Base-by-base conservation (phyloP, 2,329 filamentous ascomycete species). In the Aspergillus aculeatus region DNA sequence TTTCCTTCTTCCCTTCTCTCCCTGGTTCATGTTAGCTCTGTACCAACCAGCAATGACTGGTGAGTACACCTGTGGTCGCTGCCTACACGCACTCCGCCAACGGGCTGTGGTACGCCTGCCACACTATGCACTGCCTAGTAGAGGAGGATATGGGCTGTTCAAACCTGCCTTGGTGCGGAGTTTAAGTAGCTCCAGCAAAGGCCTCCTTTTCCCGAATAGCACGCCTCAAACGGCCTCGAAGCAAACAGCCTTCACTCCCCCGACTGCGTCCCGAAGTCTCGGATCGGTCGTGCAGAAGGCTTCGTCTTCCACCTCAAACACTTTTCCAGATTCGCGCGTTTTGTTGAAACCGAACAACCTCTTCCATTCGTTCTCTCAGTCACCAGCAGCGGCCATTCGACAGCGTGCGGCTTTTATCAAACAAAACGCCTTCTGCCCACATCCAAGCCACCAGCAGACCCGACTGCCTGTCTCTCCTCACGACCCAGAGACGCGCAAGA, bases 381-480 rank as follows among this genome's bases (percentile, higher is more conserved):
- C 95, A 14, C 95, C 96, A 9, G 90, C 94, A 47, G 89, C 91
- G 44, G 89, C 90, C 62, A 97, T 99, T 64, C 87, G 94, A 68
- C 86, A 87, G 69, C 88, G 95, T 67, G 95, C 94, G 29, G 90
- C 90, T 10, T 96, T 91, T 71, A 98, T 98, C 78, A 91, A 89
- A 73, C 90, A 96, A 71, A 92, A 97, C 80, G 94, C 94, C 14
- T 90, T 92, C 76, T 99, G 95, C 72, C 91, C 95, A 26, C 95
- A 99, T 71, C 91, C 92, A 5, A 87, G 90, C 57, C 95, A 99
- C 75, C 87, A 88, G 68, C 85, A 88, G 57, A 93, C 90, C 2
- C 86, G 90, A 64, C 74, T 88, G 4, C 84, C 90, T 1, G 83
- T 83, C 56, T 87, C 87, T 35, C 83, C 86, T 1, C 79, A 86